Evolutionary conservation across 1,284 basidiomycete genomes (phyloP).

Genomic region (Puccinia polysora): DNA sequence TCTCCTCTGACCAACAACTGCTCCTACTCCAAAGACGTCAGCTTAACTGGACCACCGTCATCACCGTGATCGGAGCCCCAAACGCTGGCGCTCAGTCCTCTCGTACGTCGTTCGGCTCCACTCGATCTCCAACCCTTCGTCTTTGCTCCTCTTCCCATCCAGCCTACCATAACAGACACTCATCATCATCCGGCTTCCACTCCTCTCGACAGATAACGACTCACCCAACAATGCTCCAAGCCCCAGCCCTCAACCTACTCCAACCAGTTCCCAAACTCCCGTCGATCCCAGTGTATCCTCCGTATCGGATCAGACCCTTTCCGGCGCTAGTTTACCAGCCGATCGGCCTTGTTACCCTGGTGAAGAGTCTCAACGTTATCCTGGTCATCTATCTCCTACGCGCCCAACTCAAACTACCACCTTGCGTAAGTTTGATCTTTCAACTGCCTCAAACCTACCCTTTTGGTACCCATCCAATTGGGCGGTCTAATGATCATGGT

Average conservation of each 20-base stretch:
- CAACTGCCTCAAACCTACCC: too few species aligned
- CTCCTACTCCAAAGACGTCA: slow-evolving; percentile 5
- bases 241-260: not conserved
- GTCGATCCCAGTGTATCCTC: not conserved
- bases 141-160: not conserved
- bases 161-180: slow-evolving; percentile 7
- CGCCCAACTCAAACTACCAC: slow-evolving; percentile 40
- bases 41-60: slow-evolving; percentile 13
- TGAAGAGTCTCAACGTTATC: slow-evolving; percentile 23
- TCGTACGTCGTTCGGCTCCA: not conserved
- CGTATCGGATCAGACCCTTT: not conserved
- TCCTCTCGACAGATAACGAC: too few species aligned
- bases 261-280: not conserved
- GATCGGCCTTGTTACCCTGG: slow-evolving; percentile 36
- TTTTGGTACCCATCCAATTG: too few species aligned
- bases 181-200: too few species aligned
- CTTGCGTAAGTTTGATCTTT: slow-evolving; percentile 25
- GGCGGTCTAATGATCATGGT: too few species aligned
- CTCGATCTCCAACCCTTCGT: not conserved
- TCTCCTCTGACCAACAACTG: not conserved
- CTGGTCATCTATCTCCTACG: slow-evolving; percentile 22
- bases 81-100: slow-evolving; percentile 7
- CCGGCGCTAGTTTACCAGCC: not conserved
- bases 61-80: slow-evolving; percentile 12
- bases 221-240: too few species aligned